These are phyloP conservation scores for Cajanus cajan DNA, from an alignment of 306 rosid species.

Conservation along the genomic window DNA sequence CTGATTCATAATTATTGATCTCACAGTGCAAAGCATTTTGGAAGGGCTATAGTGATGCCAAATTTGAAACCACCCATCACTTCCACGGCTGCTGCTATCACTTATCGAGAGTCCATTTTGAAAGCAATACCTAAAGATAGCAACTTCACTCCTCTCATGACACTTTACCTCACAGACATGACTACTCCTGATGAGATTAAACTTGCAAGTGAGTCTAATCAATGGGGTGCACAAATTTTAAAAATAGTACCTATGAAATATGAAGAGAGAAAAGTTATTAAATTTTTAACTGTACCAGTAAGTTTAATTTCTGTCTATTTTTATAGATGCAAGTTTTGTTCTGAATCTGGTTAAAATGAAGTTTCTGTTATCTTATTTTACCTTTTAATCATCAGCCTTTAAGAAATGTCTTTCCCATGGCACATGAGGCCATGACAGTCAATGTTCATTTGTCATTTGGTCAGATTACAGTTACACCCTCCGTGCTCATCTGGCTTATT, in stretches of 20 bases:
- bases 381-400: background rate
- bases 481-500: background rate
- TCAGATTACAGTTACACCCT: background rate
- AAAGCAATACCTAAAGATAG: constrained; percentile 64
- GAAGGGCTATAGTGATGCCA: constrained; percentile 93
- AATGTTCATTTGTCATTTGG: background rate
- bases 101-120: constrained; percentile 72
- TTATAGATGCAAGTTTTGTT: background rate
- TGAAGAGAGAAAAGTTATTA: background rate
- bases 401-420: background rate
- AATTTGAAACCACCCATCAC: constrained; percentile 87
- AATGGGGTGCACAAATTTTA: background rate
- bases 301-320: background rate
- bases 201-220: constrained; percentile 69
- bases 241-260: background rate
- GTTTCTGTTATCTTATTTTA: background rate
- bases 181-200: constrained; percentile 73
- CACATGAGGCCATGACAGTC: background rate
- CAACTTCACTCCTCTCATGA: constrained; percentile 85
- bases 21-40: constrained; percentile 69
- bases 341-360: background rate
- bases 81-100: constrained; percentile 62
- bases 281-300: background rate
- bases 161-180: constrained; percentile 83
- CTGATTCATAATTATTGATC: constrained; percentile 27